These are phyloP conservation scores for Senna tora DNA, from an alignment of 306 rosid genomes.

Conservation along the genomic window DNA sequence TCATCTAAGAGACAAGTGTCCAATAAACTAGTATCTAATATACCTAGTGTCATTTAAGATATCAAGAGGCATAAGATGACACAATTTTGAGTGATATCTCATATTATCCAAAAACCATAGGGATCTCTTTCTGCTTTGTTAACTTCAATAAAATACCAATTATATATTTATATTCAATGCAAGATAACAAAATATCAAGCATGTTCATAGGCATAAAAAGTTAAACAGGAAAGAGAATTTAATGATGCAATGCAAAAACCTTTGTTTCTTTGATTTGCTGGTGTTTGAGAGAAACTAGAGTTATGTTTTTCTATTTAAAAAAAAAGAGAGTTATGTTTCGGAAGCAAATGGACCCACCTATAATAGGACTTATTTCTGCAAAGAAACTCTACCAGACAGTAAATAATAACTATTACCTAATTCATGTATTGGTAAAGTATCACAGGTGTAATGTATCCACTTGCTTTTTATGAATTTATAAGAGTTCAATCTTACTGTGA, in stretches of 20 bases:
- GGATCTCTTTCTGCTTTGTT: background rate
- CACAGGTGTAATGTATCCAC: conserved; percentile 16
- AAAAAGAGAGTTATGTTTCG: background rate
- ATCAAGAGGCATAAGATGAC: background rate
- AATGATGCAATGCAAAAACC: background rate
- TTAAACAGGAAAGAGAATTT: background rate
- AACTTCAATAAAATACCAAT: background rate
- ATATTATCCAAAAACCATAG: background rate
- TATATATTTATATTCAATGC: background rate
- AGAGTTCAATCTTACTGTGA: conserved; percentile 60
- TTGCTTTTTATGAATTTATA: background rate
- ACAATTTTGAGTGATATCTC: background rate
- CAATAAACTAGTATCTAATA: background rate
- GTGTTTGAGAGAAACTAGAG: background rate
- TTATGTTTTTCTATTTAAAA: too few relatives aligned
- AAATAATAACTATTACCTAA: conserved; percentile 26
- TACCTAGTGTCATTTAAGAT: conserved; percentile 1
- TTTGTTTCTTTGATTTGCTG: background rate
- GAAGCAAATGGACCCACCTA: conserved; percentile 11
- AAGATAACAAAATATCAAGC: background rate
- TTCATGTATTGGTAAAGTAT: conserved; percentile 24
- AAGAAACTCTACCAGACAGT: background rate
- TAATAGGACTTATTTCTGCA: conserved; percentile 19
- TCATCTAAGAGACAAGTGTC: background rate
- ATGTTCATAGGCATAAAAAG: background rate